Evolutionary conservation across 345 rosid species (phyloP), one percentile per base, ranked within the genome.

Genomic region (Moricandia moricandioides): DNA sequence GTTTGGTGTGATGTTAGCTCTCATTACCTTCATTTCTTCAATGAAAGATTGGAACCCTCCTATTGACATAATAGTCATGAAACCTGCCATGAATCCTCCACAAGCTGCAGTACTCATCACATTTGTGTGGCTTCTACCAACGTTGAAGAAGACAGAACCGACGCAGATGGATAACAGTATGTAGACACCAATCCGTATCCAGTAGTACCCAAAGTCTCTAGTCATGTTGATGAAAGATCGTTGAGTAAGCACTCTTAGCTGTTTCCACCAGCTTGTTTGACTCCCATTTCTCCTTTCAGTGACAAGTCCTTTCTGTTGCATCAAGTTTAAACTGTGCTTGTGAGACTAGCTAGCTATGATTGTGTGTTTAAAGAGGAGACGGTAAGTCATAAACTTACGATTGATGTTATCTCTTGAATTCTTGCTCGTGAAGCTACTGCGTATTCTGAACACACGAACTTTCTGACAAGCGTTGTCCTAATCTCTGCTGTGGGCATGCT

Each of bases 1-100:
- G 52, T 30, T 62, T 16, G n/a, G 55, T 74, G 51, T 39, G 7
- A 35, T 69, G 21, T 30, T 30, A 34, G 39, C 60, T 63, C 18
- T 13, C 17, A 12, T 40, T 31, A 86, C 96, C 97, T 87, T 91
- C 85, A 91, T 82, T 75, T 91, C 97, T 81, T 91, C 94, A n/a
- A 91, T 81, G 85, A 91, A 91, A 3, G 97, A 91, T 56, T 89
- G 97, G 73, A 91, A 91, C 51, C 97, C 97, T 56, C 97, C 97
- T 52, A 91, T 87, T 18, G 97, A 87, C 94, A 91, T 87, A 60
- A 88, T 86, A 5, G 94, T 86, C 97, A 91, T 87, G 71, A 91
- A 91, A 13, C 92, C 92, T 40, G 90, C 86, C 29, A 91, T 83
- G 65, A 91, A 91, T 33, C 79, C 92, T 17, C 92, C 92, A 26